Conservation (phyloP, 1,139 yeast species). For the Petasospora fabianii region DNA sequence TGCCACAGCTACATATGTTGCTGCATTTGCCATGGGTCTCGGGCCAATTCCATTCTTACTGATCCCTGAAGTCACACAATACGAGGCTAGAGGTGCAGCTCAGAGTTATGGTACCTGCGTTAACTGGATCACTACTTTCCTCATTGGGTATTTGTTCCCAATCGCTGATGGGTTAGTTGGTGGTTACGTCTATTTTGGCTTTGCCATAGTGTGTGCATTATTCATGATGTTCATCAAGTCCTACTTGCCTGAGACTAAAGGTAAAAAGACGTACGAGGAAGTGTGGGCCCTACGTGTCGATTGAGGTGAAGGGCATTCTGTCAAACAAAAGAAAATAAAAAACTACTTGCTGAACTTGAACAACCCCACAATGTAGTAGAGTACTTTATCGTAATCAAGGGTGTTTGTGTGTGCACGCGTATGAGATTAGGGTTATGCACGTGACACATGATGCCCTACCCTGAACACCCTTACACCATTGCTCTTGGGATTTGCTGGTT, state of each 20-base stretch:
- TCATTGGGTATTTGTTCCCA: constrained; percentile 81
- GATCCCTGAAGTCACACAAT: constrained; percentile 84
- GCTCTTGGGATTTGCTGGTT: not conserved
- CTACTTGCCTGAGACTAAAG: constrained; percentile 77
- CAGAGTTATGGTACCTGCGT: constrained; percentile 90
- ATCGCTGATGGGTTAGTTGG: constrained; percentile 60
- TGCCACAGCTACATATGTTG: constrained; percentile 70
- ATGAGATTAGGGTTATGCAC: not conserved
- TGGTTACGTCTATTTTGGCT: constrained; percentile 74
- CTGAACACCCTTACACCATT: constrained; percentile 1
- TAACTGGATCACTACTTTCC: constrained; percentile 88
- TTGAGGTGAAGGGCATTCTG: constrained; percentile 4
- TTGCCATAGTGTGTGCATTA: constrained; percentile 52
- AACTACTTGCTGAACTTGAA: no score
- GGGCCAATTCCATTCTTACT: constrained; percentile 94
- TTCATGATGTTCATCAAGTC: constrained; percentile 46
- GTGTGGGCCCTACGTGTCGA: constrained; percentile 48
- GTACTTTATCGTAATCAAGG: no score
- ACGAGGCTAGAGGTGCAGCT: constrained; percentile 76
- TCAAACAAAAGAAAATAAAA: not conserved
- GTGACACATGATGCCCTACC: no score
- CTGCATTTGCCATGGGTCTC: constrained; percentile 82
- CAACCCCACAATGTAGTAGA: no score
- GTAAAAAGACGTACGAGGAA: constrained; percentile 52
- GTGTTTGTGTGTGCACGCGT: not conserved